Base-by-base conservation (phyloP, 176 grass and related monocot species). In the Oryza glaberrima region DNA sequence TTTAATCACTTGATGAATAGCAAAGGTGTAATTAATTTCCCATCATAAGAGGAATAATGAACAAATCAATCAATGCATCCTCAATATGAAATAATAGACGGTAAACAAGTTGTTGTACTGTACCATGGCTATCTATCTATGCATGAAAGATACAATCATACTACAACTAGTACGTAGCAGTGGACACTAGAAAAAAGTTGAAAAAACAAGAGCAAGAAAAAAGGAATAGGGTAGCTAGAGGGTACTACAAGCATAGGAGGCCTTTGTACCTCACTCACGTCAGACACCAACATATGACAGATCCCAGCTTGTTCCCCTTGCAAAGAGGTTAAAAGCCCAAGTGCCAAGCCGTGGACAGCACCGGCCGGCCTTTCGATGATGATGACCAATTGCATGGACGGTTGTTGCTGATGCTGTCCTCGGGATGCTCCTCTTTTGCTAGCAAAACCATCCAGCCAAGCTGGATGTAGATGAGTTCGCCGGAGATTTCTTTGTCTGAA, bases 381-480 rank as follows among this genome's bases (percentile, higher is more conserved):
- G 58, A 83, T 75, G 58, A 75, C 58, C 26, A 73, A 44, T 82
- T 82, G 35, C 69, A 75, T 15, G 43, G 20, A 72, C 60, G 23
- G 60, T 64, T 73, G 54, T 10, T 66, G 70, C 54, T 58, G 17
- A 20, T 11, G 16, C 40, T 64, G 81, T 74, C 70, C 40, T 63
- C 9, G 36, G 69, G 60, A 60, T 82, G 80, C 69, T 20, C 58
- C 40, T 25, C 41, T 49, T 75, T 83, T 66, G 26, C 14, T 48
- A 63, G 11, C 67, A 52, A 15, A 69, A 38, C 67, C 47, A 26
- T 70, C 46, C 6, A 25, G n/a, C 12, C 76, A 14, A 8, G 34
- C n/a, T 44, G 56, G 76, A 43, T 65, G 56, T 44, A 36, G 76
- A 43, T 65, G 56, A 77, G 35, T 44, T 83, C 60, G 45, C 54